Conservation (phyloP, 192 early-diverging fungal genomes). For the Coemansia sp. region DNA sequence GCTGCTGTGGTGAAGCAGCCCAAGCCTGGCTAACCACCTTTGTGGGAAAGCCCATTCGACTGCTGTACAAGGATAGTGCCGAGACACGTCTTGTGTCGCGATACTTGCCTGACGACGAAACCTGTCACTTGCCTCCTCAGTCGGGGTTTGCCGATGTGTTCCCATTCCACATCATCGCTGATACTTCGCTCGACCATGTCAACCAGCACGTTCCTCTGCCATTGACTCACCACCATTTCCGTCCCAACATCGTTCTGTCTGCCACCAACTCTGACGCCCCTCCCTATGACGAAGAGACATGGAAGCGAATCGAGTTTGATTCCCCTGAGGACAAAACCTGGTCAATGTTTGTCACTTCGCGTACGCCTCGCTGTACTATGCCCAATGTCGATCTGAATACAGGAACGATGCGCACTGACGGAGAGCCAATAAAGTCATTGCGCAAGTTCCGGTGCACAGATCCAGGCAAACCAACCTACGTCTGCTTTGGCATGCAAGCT, state of each 20-base stretch:
- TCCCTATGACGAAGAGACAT: constrained; percentile 77
- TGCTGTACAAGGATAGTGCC: constrained; percentile 38
- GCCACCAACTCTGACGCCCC: constrained; percentile 16
- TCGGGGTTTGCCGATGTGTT: constrained; percentile 79
- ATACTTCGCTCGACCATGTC: constrained; percentile 64
- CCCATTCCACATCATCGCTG: constrained; percentile 69
- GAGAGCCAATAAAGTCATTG: constrained; percentile 60
- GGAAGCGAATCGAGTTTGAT: constrained; percentile 60
- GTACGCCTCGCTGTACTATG: constrained; percentile 66
- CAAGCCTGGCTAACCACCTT: constrained; percentile 34
- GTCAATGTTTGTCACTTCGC: constrained; percentile 59
- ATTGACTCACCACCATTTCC: constrained; percentile 63
- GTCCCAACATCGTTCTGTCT: constrained; percentile 74
- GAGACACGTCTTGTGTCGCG: constrained; percentile 34
- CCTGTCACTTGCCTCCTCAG: constrained; percentile 47
- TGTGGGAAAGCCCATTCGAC: constrained; percentile 30
- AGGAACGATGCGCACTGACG: constrained; percentile 52
- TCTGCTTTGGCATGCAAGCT: constrained; percentile 56
- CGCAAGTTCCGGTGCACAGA: constrained; percentile 58
- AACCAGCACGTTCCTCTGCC: constrained; percentile 60
- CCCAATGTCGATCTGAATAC: constrained; percentile 60
- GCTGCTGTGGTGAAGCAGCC: constrained; percentile 31
- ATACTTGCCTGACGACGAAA: constrained; percentile 23
- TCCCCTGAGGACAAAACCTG: constrained; percentile 14
- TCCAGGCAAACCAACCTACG: constrained; percentile 29